Evolutionary conservation across 1,284 basidiomycete genomes (phyloP), one percentile per base, ranked within the genome.

Genomic region (Sphagnurus paluster): DNA sequence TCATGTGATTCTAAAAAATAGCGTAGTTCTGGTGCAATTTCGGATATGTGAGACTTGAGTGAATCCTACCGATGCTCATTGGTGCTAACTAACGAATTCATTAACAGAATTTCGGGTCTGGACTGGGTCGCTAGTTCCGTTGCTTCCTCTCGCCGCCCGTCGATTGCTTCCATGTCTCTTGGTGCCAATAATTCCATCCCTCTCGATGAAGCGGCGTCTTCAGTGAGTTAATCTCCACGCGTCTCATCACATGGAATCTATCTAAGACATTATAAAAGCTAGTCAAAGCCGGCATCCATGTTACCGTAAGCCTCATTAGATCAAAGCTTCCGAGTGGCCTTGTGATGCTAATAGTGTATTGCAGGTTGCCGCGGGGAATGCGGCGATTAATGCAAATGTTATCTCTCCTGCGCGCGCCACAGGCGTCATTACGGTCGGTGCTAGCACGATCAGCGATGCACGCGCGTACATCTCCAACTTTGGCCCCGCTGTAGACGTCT

Each of bases 381-480:
- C 75, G 60, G 74, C 75, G 62, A 67, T 70, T 47, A 76, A 84
- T 55, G 82, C 82, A 1, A 84, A 79, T 72, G 72, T 72, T 61
- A 84, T 80, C 65, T 90, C 87, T 20, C 88, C 87, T 38, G 88
- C 87, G 32, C 74, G 78, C 21, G 76, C 81, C 25, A 67, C 76
- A 57, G 72, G 76, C 53, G 87, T 86, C 42, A 75, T 91, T 58
- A 91, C 90, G 21, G 87, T 93, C 52, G 90, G 88, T 46, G 87
- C 87, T 4, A 82, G 80, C 17, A 83, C 79, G 34, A 75, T 87
- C 49, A 71, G 66, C 38, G 89, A 93, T 63, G 77, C 80, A 56
- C 77, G 84, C 39, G 87, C 90, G 25, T 87, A 84, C 71, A 91
- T 91, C 76, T 83, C 80, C 57, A 88, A 87, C 76, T 77, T 71